These are phyloP conservation scores for Mycosphaerella sp. DNA, from an alignment of 2,329 filamentous ascomycete genomes.

Conservation along the genomic window DNA sequence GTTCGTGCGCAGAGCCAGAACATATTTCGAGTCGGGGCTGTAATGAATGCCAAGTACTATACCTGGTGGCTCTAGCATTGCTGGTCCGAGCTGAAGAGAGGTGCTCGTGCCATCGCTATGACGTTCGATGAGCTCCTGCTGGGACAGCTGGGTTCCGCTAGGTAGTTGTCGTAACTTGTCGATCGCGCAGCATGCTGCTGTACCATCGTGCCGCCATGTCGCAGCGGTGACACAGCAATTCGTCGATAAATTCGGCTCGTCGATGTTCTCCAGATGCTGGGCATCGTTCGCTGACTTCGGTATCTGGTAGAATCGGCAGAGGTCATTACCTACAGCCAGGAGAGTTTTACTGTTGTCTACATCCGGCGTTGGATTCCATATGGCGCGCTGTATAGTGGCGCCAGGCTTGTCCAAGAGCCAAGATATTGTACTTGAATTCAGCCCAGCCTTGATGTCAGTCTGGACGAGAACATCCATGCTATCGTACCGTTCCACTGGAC, in stretches of 20 bases:
- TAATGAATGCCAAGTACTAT: conserved; percentile 30
- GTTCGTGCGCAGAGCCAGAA: conserved; percentile 30
- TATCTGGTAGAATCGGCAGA: conserved; percentile 34
- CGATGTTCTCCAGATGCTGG: conserved; percentile 22
- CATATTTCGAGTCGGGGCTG: conserved; percentile 28
- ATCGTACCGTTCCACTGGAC: conserved; percentile 30
- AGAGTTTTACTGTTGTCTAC: conserved; percentile 24
- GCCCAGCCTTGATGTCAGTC: conserved; percentile 31
- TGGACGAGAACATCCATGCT: conserved; percentile 33
- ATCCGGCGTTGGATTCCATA: conserved; percentile 29
- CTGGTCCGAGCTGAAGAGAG: conserved; percentile 19
- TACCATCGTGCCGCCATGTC: conserved; percentile 34
- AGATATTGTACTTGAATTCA: conserved; percentile 33
- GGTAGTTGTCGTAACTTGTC: conserved; percentile 21
- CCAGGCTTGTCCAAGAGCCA: conserved; percentile 32
- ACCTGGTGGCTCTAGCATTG: conserved; percentile 26
- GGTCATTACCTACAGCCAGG: conserved; percentile 31
- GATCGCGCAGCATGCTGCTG: conserved; percentile 29
- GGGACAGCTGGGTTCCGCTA: conserved; percentile 19
- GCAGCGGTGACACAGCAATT: conserved; percentile 30
- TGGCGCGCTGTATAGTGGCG: conserved; percentile 26
- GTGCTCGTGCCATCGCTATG: conserved; percentile 21
- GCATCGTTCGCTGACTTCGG: conserved; percentile 23
- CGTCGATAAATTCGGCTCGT: conserved; percentile 26
- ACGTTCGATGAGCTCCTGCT: conserved; percentile 28